phyloP scores from a whole-genome alignment of 345 rosid species.

The Pistacia vera region DNA sequence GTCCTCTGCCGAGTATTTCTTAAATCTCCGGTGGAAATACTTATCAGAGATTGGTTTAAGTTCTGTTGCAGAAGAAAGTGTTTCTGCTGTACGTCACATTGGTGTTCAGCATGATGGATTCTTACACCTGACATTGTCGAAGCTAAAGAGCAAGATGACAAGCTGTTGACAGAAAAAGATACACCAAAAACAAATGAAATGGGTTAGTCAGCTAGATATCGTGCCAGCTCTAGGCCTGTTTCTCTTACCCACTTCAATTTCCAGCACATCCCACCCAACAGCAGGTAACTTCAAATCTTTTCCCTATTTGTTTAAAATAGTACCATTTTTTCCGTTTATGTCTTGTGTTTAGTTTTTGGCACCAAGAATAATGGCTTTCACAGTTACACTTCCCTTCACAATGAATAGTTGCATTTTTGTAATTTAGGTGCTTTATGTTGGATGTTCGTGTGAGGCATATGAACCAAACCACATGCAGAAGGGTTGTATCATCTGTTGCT shows the following conservation, averaged over 20 bases:
- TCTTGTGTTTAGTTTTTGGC: background rate
- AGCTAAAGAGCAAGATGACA: constrained; percentile 14
- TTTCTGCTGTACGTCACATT: constrained; percentile 36
- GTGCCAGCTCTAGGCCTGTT: constrained; percentile 11
- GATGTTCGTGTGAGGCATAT: background rate
- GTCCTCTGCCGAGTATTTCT: constrained; percentile 52
- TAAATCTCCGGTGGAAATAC: constrained; percentile 38
- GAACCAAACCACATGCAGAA: background rate
- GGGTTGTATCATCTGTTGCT: background rate
- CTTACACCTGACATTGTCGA: constrained; percentile 27
- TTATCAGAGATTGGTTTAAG: constrained; percentile 37
- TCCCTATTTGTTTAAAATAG: constrained; percentile 1
- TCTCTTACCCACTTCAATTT: constrained; percentile 26
- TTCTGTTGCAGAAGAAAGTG: constrained; percentile 44
- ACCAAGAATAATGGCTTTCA: background rate
- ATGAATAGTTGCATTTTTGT: background rate
- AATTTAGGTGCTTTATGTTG: background rate
- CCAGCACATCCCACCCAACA: constrained; percentile 24
- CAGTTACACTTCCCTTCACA: background rate
- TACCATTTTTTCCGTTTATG: background rate
- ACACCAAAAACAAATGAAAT: constrained; percentile 12
- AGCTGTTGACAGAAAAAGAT: constrained; percentile 14
- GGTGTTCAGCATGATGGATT: constrained; percentile 43
- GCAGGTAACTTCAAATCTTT: constrained; percentile 31
- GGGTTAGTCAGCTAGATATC: constrained; percentile 23